Base-by-base conservation (phyloP, 352 stramenopile genomes). In the Plasmopara halstedii region DNA sequence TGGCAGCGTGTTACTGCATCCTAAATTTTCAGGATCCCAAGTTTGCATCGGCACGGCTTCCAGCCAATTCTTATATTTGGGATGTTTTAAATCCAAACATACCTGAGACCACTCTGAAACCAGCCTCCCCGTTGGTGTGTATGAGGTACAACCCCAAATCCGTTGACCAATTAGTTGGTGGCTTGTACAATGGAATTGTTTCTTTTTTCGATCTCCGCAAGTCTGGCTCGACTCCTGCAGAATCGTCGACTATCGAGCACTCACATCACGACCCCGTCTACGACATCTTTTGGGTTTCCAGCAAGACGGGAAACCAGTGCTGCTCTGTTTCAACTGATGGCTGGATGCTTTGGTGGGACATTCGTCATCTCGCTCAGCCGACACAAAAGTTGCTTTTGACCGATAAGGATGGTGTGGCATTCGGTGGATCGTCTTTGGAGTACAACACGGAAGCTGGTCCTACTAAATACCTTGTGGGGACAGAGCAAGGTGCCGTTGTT, bases 401-500 rank as follows among this genome's bases (percentile, higher is more conserved):
- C 8, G 76, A 83, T 53, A 88, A 88, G 46, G 76, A 88, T 35
- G 81, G 80, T 13, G 67, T 93, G 47, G 83, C 90, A 5, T 91
- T 98, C 23, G 95, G 95, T 20, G 95, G 93, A 3, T 95, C 82
- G 0, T 95, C 83, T 10, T 85, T 98, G 74, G 95, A 98, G 66
- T 98, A 98, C 72, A 97, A 97, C 68, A 93, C 83, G 13, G 95
- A 98, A 62, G 94, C 90, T 22, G 92, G 92, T 0, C 91, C 94
- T 23, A 97, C 88, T 14, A 98, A 98, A 60, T 98, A 98, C 57
- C 73, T 98, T 13, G 86, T 98, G 6, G 95, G 95, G n/a, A 98
- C 95, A 3, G 94, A 98, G 57, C 95, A 98, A 63, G 95, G 95
- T 31, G 88, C 96, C 9, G 90, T 98, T 5, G 56, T 98, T 38